These are phyloP conservation scores for Lipomyces yamanashiensis DNA, from an alignment of 805 yeast genomes.

Conservation along the genomic window DNA sequence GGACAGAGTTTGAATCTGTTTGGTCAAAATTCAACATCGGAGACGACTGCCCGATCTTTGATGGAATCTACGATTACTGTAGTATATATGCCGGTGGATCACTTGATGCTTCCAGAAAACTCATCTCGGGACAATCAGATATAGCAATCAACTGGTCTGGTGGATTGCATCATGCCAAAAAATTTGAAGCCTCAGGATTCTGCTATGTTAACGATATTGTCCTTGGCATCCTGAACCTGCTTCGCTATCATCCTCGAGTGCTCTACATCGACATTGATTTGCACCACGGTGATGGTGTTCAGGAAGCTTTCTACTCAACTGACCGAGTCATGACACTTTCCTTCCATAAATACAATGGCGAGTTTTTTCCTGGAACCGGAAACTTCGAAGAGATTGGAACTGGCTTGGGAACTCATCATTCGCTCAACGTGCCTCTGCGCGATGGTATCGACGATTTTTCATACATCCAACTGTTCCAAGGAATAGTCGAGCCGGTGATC, in stretches of 20 bases:
- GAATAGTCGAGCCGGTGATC: constrained; percentile 88
- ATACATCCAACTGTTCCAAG: constrained; percentile 61
- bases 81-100: constrained; percentile 87
- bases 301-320: constrained; percentile 89
- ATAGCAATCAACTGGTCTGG: constrained; percentile 94
- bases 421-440: constrained; percentile 82
- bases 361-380: constrained; percentile 93
- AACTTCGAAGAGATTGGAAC: constrained; percentile 83
- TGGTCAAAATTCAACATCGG: constrained; percentile 83
- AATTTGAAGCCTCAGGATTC: constrained; percentile 86
- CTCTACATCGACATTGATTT: constrained; percentile 87
- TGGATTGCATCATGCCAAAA: constrained; percentile 91
- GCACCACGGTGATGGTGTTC: constrained; percentile 95
- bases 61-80: constrained; percentile 75
- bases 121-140: constrained; percentile 81
- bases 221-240: constrained; percentile 74
- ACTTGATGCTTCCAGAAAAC: constrained; percentile 84
- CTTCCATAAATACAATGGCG: constrained; percentile 87
- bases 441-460: constrained; percentile 95
- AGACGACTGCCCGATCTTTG: constrained; percentile 86
- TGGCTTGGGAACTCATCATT: constrained; percentile 76
- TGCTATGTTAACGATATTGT: constrained; percentile 92
- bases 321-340: constrained; percentile 91
- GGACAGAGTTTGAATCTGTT: constrained; percentile 38
- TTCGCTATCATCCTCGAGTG: constrained; percentile 84